Evolutionary conservation across 75 land plant genomes (phyloP), one percentile per base, ranked within the genome.

Genomic region (Pinus tabuliformis): DNA sequence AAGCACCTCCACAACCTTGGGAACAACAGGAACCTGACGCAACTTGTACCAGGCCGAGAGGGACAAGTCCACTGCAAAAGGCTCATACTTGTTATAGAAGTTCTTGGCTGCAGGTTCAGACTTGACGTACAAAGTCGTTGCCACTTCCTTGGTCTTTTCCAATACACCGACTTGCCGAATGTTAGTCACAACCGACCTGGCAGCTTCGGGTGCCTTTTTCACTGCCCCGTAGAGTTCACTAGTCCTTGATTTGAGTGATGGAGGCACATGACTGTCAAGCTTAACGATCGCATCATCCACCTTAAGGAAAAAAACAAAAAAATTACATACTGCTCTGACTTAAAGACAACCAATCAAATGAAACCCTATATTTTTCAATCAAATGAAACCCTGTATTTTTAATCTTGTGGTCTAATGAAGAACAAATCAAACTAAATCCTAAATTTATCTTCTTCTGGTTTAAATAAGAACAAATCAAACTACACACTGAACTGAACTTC

Each of bases 201-300:
- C 98, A 14, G 84, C 88, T 57, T 74, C 90, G 3, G 99, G 94
- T n/a, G 94, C 95, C 75, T 78, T 78, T 68, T 87, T 86, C 39
- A 90, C 99, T 2, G 89, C 89, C 17, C 81, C 83, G 75, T 84
- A 70, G 17, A 89, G 89, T n/a, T 87, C 81, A 58, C n/a, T 54
- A 0, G 97, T 83, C 37, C 74, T 91, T 13, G 82, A 88, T 82
- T 96, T 96, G 58, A 94, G 76, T 2, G 73, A 62, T 11, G 77
- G 62, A 37, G 99, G 93, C 52, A 92, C 86, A 58, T 73, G 80
- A 9, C 83, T 74, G 8, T 91, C 91, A 45, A 93, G 54, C 63
- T 82, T 82, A 1, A 26, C 54, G n/a, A 96, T 75, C 15, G 94
- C 82, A 21, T 83, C 86, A 18, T 87, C 99, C 33, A 96, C 94